Conservation (phyloP, 768 basidiomycete genomes). For the Boletales sp. region DNA sequence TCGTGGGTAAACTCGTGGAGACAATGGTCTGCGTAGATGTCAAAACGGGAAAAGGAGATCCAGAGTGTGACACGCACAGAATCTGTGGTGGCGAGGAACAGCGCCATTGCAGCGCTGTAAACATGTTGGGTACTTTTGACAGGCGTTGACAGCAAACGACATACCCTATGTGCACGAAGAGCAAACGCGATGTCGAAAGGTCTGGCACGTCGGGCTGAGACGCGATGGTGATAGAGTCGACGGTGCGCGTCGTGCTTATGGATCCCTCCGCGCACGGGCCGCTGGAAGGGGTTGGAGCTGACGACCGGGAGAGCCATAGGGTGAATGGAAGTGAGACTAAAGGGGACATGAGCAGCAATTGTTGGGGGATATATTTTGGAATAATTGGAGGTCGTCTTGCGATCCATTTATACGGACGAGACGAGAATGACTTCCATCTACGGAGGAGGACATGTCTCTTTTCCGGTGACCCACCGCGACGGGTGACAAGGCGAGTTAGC, state of each 20-base stretch:
- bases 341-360: constrained; percentile 16
- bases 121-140: constrained; percentile 11
- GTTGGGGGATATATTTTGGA: constrained; percentile 1
- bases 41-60: neutral
- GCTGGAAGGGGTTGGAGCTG: constrained; percentile 5
- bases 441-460: constrained; percentile 14
- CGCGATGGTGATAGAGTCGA: constrained; percentile 23
- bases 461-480: constrained; percentile 17
- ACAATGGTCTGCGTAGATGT: constrained; percentile 53
- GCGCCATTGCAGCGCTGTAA: constrained; percentile 66
- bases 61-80: constrained; percentile 46
- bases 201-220: constrained; percentile 17
- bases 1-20: constrained; percentile 81
- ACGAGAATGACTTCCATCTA: constrained; percentile 21
- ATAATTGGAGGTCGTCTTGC: constrained; percentile 1
- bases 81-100: constrained; percentile 87
- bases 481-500: constrained; percentile 22
- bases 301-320: constrained; percentile 1
- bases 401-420: constrained; percentile 26
- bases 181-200: constrained; percentile 54
- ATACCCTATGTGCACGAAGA: constrained; percentile 70
- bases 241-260: constrained; percentile 10
- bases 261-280: constrained; percentile 19
- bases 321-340: constrained; percentile 8
- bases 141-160: neutral